phyloP scores from a whole-genome alignment of 2,329 filamentous ascomycete species.

The Lomentospora prolificans region DNA sequence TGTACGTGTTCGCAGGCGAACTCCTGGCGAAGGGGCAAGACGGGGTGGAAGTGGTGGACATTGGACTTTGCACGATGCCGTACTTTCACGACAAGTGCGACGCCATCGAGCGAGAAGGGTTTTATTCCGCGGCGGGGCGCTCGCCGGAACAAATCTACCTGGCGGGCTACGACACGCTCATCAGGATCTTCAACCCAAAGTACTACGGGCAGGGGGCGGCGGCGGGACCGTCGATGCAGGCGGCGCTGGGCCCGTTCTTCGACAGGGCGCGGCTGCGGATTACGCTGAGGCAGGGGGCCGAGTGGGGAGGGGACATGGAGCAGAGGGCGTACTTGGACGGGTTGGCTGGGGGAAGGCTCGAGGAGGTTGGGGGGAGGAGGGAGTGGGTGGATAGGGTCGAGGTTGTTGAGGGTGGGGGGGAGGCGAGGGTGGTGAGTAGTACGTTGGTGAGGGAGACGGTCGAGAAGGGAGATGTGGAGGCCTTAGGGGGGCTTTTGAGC shows the following conservation, averaged over 20 bases:
- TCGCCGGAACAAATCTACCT: constrained; percentile 53
- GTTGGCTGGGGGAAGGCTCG: constrained; percentile 23
- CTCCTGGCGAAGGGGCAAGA: constrained; percentile 19
- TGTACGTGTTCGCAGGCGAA: constrained; percentile 57
- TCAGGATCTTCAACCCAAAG: constrained; percentile 61
- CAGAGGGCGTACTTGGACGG: constrained; percentile 40
- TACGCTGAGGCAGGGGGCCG: constrained; percentile 50
- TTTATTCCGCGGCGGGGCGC: constrained; percentile 23
- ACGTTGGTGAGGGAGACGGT: constrained; percentile 45
- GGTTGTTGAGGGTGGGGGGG: constrained; percentile 40
- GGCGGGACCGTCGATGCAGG: constrained; percentile 29
- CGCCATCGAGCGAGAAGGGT: constrained; percentile 34
- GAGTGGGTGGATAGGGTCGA: constrained; percentile 51
- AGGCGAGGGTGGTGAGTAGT: constrained; percentile 35
- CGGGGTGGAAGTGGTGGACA: constrained; percentile 37
- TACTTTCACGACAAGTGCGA: constrained; percentile 64
- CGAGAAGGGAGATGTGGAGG: constrained; percentile 29
- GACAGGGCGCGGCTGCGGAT: constrained; percentile 50
- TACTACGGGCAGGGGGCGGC: constrained; percentile 43
- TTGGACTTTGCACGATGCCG: constrained; percentile 60
- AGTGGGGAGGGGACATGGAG: constrained; percentile 41
- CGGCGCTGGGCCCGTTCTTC: constrained; percentile 54
- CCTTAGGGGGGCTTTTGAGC: constrained; percentile 45
- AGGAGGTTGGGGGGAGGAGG: constrained; percentile 14
- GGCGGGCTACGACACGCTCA: constrained; percentile 66